A percentile compares a stretch with the other conserved stretches of the same genome.
Evolutionary conservation across 768 basidiomycete genomes (phyloP).

Genomic region (Heimioporus sp.): DNA sequence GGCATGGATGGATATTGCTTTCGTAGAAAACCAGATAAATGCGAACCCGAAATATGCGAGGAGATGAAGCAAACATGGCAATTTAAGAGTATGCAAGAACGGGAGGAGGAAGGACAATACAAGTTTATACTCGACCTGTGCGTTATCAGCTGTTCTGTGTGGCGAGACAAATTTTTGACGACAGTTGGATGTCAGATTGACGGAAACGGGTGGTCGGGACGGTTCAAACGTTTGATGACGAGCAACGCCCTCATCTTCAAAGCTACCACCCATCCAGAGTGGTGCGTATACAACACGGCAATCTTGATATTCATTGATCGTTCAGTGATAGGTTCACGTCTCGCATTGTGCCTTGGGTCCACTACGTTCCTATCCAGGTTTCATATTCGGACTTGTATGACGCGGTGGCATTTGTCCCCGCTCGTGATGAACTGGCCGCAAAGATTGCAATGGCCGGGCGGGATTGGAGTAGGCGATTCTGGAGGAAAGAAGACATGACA

Average conservation of each 20-base stretch:
- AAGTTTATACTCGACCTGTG: constrained; percentile 63
- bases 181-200: constrained; percentile 36
- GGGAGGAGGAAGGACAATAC: constrained; percentile 51
- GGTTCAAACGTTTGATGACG: constrained; percentile 64
- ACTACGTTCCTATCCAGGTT: constrained; percentile 68
- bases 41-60: constrained; percentile 38
- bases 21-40: constrained; percentile 47
- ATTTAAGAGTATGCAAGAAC: constrained; percentile 44
- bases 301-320: background rate
- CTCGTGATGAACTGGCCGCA: constrained; percentile 56
- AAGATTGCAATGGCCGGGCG: constrained; percentile 57
- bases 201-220: constrained; percentile 66
- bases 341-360: constrained; percentile 65
- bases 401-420: constrained; percentile 68
- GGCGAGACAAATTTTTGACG: too few species aligned
- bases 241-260: constrained; percentile 66
- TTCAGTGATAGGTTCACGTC: constrained; percentile 41
- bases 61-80: constrained; percentile 46
- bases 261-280: constrained; percentile 71
- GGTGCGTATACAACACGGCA: constrained; percentile 36
- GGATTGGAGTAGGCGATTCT: constrained; percentile 55
- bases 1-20: constrained; percentile 60
- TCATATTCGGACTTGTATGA: constrained; percentile 72
- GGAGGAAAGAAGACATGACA: constrained; percentile 59
- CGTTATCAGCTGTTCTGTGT: constrained; percentile 11